Base-by-base conservation (phyloP, 257 asterid genomes). In the Solanum corneliomulleri region DNA sequence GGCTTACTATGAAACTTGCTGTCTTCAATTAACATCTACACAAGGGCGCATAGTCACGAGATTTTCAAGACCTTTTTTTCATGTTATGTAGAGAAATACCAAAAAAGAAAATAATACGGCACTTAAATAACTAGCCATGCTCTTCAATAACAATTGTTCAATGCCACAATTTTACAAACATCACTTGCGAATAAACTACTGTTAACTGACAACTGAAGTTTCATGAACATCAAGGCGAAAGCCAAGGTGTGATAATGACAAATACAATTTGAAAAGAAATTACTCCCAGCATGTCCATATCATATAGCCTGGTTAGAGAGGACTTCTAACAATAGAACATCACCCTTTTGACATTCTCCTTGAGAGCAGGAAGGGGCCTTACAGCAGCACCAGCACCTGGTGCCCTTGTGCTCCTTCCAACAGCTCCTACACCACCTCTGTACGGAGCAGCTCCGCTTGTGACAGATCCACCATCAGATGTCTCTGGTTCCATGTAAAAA, bases 401-500 rank as follows among this genome's bases (percentile, higher is more conserved):
- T 72, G 86, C 89, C 41, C 97, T 91, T 0, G 94, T 91, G 62
- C 89, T 88, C 92, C 98, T 92, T 15, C 77, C 92, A 76, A 94
- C 92, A 5, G 91, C n/a, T 31, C 87, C 90, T 86, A 88, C 93
- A 13, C 87, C 92, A 20, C 98, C 97, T 1, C 98, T 95, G 52
- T 94, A 92, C 15, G 92, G 86, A 69, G 89, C 89, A 25, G 94
- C 98, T 69, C 91, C 92, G 33, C 97, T 93, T 3, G 92, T 85
- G 91, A 94, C 88, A 0, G 98, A 95, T 5, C 95, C 99, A 66
- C 96, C 93, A 84, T 97, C 99, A 1, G 98, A 94, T 15, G 95
- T 93, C 69, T 95, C 98, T 0, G 99, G 99, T 89, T 95, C 99
- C 99, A 97, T 93, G 86, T 97, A 97, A 86, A 94, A 97, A 3